These are phyloP conservation scores for Ciborinia camelliae DNA, from an alignment of 2,329 filamentous ascomycete genomes.

Conservation along the genomic window DNA sequence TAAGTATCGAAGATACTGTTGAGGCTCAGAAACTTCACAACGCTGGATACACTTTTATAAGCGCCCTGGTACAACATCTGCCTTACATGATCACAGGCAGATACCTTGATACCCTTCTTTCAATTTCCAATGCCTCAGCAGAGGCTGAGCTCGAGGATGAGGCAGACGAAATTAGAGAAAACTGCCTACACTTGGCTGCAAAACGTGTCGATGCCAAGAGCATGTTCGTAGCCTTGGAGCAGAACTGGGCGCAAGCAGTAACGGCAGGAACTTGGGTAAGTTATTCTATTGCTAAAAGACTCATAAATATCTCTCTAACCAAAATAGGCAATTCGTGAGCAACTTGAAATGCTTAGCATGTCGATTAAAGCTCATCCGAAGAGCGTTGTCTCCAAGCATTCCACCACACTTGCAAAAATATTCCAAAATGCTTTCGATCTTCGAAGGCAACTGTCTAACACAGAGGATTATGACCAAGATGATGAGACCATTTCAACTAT, in stretches of 20 bases:
- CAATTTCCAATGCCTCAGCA: conserved; percentile 70
- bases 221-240: conserved; percentile 69
- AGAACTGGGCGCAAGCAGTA: conserved; percentile 67
- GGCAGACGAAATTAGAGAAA: conserved; percentile 60
- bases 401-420: conserved; percentile 63
- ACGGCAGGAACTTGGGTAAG: conserved; percentile 60
- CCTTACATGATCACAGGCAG: conserved; percentile 83
- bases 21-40: conserved; percentile 68
- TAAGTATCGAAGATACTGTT: conserved; percentile 53
- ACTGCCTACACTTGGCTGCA: conserved; percentile 71
- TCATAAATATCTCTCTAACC: conserved; percentile 25
- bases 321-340: conserved; percentile 60
- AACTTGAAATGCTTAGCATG: conserved; percentile 64
- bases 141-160: conserved; percentile 57
- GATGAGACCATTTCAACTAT: conserved; percentile 53
- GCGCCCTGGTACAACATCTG: conserved; percentile 74
- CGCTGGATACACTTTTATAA: conserved; percentile 76
- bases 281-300: background rate
- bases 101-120: conserved; percentile 69
- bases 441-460: conserved; percentile 52
- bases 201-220: conserved; percentile 73
- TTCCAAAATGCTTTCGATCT: conserved; percentile 62
- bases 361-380: conserved; percentile 78
- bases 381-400: conserved; percentile 71
- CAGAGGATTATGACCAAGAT: conserved; percentile 42